Evolutionary conservation across 345 rosid species (phyloP).

Genomic region (Linum tenue): DNA sequence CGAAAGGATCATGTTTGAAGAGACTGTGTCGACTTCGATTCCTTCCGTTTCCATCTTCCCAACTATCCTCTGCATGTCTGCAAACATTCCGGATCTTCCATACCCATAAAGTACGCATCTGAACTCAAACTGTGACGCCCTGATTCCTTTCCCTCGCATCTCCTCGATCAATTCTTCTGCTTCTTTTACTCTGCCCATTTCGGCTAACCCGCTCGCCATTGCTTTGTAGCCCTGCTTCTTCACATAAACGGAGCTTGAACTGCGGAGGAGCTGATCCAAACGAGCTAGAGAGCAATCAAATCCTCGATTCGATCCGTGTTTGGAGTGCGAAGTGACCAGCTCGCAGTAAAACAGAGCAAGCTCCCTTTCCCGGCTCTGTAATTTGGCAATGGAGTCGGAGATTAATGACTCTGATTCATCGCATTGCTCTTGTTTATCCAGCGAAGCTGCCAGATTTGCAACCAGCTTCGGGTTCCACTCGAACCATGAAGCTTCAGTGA

Average conservation of each 20-base stretch:
- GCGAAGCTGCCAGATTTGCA: conserved; percentile 52
- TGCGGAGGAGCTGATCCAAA: conserved; percentile 29
- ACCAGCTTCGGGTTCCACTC: conserved; percentile 73
- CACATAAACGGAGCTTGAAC: conserved; percentile 49
- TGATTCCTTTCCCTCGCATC: conserved; percentile 35
- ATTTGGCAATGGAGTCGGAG: conserved; percentile 34
- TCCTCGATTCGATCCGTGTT: conserved; percentile 35
- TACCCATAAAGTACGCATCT: conserved; percentile 48
- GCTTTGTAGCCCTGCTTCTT: conserved; percentile 56
- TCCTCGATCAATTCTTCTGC: conserved; percentile 46
- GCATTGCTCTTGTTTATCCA: conserved; percentile 42
- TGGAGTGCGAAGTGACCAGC: conserved; percentile 45
- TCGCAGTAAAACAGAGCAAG: conserved; percentile 41
- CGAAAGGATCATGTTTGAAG: conserved; percentile 73
- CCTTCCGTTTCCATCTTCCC: conserved; percentile 41
- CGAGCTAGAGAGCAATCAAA: conserved; percentile 32
- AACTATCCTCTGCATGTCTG: conserved; percentile 48
- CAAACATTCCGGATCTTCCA: conserved; percentile 59
- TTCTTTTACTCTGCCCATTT: conserved; percentile 48
- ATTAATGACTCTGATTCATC: conserved; percentile 39
- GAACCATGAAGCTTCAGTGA: conserved; percentile 65
- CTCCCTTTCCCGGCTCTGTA: conserved; percentile 46
- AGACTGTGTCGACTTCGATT: conserved; percentile 43
- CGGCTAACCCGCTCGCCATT: conserved; percentile 52
- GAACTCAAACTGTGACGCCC: conserved; percentile 41